These are phyloP conservation scores for Entomophthora muscae DNA, from an alignment of 371 early-diverging fungal species.

Conservation along the genomic window DNA sequence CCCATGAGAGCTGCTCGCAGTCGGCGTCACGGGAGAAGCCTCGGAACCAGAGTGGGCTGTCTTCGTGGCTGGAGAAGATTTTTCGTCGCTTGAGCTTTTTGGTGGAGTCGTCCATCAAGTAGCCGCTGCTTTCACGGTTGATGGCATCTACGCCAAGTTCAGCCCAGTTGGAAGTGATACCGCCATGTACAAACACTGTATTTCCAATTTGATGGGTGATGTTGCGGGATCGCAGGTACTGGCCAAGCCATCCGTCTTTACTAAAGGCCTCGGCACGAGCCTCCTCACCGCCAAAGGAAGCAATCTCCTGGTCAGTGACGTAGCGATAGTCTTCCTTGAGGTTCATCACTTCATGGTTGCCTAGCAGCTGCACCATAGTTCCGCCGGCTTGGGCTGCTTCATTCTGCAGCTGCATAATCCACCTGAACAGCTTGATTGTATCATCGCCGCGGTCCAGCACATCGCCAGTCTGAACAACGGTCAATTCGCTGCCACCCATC, in stretches of 20 bases:
- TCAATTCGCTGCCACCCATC: conserved; percentile 32
- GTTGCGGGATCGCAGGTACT: conserved; percentile 26
- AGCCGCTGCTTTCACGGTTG: not conserved
- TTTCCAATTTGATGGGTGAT: conserved; percentile 34
- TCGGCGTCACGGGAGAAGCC: conserved; percentile 41
- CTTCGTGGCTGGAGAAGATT: conserved; percentile 11
- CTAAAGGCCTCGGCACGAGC: conserved; percentile 32
- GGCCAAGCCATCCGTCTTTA: conserved; percentile 43
- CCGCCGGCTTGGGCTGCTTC: conserved; percentile 41
- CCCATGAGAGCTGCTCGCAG: conserved; percentile 26
- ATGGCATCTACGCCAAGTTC: conserved; percentile 14
- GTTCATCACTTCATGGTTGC: conserved; percentile 66
- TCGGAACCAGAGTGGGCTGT: conserved; percentile 39
- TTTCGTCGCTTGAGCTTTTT: not conserved
- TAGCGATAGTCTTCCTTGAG: conserved; percentile 36
- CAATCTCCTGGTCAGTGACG: conserved; percentile 39
- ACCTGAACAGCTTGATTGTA: conserved; percentile 41
- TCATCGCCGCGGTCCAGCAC: conserved; percentile 52
- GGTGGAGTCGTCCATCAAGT: not conserved
- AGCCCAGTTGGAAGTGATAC: conserved; percentile 31
- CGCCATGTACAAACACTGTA: conserved; percentile 62
- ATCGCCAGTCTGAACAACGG: conserved; percentile 44
- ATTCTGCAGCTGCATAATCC: conserved; percentile 28
- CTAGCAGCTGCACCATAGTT: conserved; percentile 28
- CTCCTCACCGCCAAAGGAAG: conserved; percentile 36